Base-by-base conservation (phyloP, 2,329 filamentous ascomycete species). In the Monosporascus sp. region DNA sequence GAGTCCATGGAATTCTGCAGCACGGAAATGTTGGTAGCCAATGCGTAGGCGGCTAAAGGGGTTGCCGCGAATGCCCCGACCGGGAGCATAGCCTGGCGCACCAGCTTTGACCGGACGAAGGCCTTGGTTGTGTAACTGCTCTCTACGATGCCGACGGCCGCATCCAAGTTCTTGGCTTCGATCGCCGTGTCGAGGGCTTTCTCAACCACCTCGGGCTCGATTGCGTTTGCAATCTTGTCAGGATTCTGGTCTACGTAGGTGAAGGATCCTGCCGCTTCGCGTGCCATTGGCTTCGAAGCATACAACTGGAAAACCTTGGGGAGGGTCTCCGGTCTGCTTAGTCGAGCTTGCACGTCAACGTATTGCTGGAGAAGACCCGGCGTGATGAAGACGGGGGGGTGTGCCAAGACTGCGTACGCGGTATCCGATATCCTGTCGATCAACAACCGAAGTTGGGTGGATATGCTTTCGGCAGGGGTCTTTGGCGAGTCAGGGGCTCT, bases 291-390 rank as follows among this genome's bases (percentile, higher is more conserved):
- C 70, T 97, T 99, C 61, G 83, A 82, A 48, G 90, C 89, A 68
- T 93, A 97, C 50, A 97, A 78, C 52, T 85, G 75, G 65, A 99
- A 87, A 43, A 91, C 83, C 55, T 86, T 81, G 6, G 93, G 90
- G 57, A 97, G 82, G 45, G 88, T 85, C 58, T 89, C 83, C 3
- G 90, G 85, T 52, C 81, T 84, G 56, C 84, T 81, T 44, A 97
- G 80, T 11, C 85, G 78, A 27, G 85, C 78, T 68, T 96, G 90
- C 45, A 90, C 83, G 38, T 82, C 77, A 56, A 96, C 85, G 70
- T 97, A 97, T 60, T 81, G 70, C 53, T 81, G 76, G 39, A 97
- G 81, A 37, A 93, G 75, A 31, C 80, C 75, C 8, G 87, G 83
- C 5, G 89, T 88, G 65, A 97, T 88, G 72, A 91, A 89, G 47